phyloP scores from a whole-genome alignment of 2,329 filamentous ascomycete genomes.

The Ophiosphaerella narmari region DNA sequence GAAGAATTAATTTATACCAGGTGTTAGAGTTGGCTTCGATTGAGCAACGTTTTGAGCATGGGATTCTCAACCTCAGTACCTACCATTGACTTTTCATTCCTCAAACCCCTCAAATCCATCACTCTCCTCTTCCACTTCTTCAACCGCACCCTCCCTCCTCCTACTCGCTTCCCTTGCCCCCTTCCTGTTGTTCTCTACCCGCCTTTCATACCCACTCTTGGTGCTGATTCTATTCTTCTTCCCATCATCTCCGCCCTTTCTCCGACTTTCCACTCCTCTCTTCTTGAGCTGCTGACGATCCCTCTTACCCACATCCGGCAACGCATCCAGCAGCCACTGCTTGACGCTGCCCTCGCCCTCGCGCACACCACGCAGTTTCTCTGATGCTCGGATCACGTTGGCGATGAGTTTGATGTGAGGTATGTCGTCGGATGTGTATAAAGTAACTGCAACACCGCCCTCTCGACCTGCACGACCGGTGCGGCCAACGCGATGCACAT shows the following conservation, averaged over 20 bases:
- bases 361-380: constrained; percentile 64
- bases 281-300: constrained; percentile 75
- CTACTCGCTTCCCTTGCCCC: constrained; percentile 52
- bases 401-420: constrained; percentile 88
- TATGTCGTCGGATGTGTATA: constrained; percentile 95
- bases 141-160: constrained; percentile 31
- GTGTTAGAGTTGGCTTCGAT: neutral
- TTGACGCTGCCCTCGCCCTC: constrained; percentile 55
- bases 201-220: constrained; percentile 76
- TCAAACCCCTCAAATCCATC: constrained; percentile 51
- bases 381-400: constrained; percentile 85
- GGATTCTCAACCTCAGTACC: neutral
- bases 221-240: constrained; percentile 72
- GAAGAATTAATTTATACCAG: neutral
- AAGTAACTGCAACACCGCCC: constrained; percentile 87
- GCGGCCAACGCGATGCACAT: constrained; percentile 90
- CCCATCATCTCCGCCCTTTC: constrained; percentile 22
- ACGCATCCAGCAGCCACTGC: constrained; percentile 79
- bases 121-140: constrained; percentile 26
- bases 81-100: neutral
- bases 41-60: neutral
- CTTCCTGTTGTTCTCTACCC: constrained; percentile 67
- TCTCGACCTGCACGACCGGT: constrained; percentile 87
- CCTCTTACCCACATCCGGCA: constrained; percentile 82
- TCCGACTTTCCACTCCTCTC: constrained; percentile 10